Base-by-base conservation (phyloP, 495 filamentous ascomycete species). In the Penicillium coprophilum region DNA sequence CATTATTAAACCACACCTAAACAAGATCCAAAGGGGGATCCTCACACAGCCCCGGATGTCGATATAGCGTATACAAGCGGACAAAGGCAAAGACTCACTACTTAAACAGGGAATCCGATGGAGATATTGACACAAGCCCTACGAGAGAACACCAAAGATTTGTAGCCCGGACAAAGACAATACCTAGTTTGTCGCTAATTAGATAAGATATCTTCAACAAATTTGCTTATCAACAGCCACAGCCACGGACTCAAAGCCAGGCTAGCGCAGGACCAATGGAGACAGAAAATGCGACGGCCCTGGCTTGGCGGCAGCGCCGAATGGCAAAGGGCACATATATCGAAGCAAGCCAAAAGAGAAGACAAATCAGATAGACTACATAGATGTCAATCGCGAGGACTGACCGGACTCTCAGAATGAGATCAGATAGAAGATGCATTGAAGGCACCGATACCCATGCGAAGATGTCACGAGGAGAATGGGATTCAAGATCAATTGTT, bases 131-230 rank as follows among this genome's bases (percentile, higher is more conserved):
- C 17, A 38, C 6, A n/a, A 38, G 34, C 9, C 34, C n/a, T n/a
- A 38, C 15, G n/a, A 38, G 15, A 11, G 12, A 32, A 38, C 15
- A 24, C 5, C 9, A 21, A 45, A 19, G 10, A 11, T 34, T 50
- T 31, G 50, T 19, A 38, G 50, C 31, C 36, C 34, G 17, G 61
- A 61, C 61, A 64, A 67, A 64, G 58, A 62, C 40, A 61, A 59
- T 66, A n/a, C n/a, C n/a, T n/a, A 66, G 55, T 64, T 66, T 66
- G 64, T 51, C 64, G 46, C 32, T 36, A 49, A 46, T 56, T 32
- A 34, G 31, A 47, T 31, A 46, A 49, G 56, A 51, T 30, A 58
- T 64, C 58, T 51, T 59, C 28, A 46, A 47, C 44, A 55, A 3
- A 50, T 17, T 27, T 30, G 34, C 27, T 15, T 21, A 32, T 10